These are phyloP conservation scores for Globisporangium perplexum DNA, from an alignment of 352 stramenopile species.

Conservation along the genomic window DNA sequence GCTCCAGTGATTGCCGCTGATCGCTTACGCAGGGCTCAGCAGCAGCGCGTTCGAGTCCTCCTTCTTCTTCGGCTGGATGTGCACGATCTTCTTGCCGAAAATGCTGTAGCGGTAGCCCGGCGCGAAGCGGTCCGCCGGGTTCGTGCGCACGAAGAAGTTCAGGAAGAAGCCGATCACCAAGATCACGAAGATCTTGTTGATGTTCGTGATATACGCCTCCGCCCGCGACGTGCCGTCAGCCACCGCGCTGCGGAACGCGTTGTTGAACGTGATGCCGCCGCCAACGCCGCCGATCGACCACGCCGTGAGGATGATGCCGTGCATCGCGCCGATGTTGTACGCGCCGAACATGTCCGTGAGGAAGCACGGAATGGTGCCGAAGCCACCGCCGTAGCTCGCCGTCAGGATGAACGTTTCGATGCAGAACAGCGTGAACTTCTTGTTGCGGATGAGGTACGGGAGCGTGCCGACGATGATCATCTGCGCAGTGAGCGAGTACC, in stretches of 20 bases:
- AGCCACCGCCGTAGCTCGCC: conserved; percentile 63
- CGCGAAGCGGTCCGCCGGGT: conserved; percentile 58
- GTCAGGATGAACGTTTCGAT: conserved; percentile 61
- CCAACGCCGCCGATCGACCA: conserved; percentile 75
- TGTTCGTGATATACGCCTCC: conserved; percentile 60
- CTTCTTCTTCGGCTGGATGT: conserved; percentile 39
- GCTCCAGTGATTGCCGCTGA: not conserved
- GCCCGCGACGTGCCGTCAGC: conserved; percentile 22
- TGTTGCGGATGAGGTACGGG: conserved; percentile 47
- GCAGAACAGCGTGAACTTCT: conserved; percentile 55
- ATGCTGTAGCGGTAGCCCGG: conserved; percentile 57
- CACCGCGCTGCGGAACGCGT: conserved; percentile 38
- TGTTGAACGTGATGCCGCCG: conserved; percentile 67
- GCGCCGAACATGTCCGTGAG: conserved; percentile 82
- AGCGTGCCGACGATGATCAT: conserved; percentile 59
- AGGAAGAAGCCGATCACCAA: conserved; percentile 48
- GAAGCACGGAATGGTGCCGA: conserved; percentile 68
- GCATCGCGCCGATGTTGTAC: conserved; percentile 77
- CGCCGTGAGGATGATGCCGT: conserved; percentile 64
- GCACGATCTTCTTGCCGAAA: conserved; percentile 50
- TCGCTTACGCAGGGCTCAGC: conserved; percentile 5
- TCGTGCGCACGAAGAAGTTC: conserved; percentile 60
- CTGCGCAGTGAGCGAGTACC: conserved; percentile 51
- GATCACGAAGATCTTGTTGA: conserved; percentile 59
- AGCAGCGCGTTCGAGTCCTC: conserved; percentile 21